phyloP scores from a whole-genome alignment of 768 basidiomycete genomes.

The Boletus sp. region DNA sequence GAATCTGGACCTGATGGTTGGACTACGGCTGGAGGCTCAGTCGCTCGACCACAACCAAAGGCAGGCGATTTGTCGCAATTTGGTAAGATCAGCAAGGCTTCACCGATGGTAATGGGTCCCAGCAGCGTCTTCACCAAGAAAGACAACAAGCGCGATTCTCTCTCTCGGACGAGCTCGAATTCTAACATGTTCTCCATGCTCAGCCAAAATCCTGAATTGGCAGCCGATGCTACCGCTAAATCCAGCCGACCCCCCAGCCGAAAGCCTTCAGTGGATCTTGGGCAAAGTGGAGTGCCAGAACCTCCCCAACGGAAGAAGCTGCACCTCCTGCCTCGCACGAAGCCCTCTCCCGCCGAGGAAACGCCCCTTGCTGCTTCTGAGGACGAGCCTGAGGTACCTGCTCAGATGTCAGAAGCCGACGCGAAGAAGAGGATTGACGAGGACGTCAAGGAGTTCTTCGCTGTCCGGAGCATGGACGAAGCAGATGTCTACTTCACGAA shows the following conservation, averaged over 20 bases:
- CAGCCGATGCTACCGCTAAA: conserved; percentile 51
- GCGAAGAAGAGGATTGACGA: conserved; percentile 75
- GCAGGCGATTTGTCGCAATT: conserved; percentile 86
- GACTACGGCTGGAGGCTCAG: conserved; percentile 60
- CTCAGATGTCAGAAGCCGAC: conserved; percentile 60
- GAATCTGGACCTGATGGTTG: conserved; percentile 82
- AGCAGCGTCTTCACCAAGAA: conserved; percentile 82
- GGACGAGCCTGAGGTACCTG: conserved; percentile 44
- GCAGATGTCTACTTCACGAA: conserved; percentile 82
- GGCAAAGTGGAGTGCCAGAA: conserved; percentile 43
- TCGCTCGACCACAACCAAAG: conserved; percentile 60
- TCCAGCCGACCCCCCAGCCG: conserved; percentile 49
- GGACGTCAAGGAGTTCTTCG: conserved; percentile 85
- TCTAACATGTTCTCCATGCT: conserved; percentile 91
- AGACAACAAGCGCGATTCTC: conserved; percentile 62
- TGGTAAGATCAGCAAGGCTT: conserved; percentile 76
- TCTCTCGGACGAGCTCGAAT: conserved; percentile 76
- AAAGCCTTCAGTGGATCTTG: conserved; percentile 51
- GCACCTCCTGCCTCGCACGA: conserved; percentile 75
- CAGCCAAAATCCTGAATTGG: conserved; percentile 56
- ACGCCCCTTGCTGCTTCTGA: conserved; percentile 45
- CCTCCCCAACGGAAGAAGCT: conserved; percentile 63
- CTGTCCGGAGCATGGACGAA: conserved; percentile 79
- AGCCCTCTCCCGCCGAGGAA: conserved; percentile 49
- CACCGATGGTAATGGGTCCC: conserved; percentile 77